Conservation (phyloP, 441 rosid species). For the Aleurites moluccanus region DNA sequence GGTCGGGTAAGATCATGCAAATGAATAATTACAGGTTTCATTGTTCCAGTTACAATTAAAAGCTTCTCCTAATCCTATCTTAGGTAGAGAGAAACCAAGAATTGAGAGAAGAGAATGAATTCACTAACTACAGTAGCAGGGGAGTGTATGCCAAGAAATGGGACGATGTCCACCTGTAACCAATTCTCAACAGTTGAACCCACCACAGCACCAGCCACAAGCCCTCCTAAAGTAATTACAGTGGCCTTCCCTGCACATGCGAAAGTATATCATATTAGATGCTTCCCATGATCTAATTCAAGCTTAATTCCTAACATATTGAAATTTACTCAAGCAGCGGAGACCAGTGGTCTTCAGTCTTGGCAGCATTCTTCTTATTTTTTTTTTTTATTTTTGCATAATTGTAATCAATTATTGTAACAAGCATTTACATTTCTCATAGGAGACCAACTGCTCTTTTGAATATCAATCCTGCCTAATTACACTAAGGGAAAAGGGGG, state of each 20-base stretch:
- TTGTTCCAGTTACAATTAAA: slow-evolving; percentile 18
- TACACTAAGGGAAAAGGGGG: neutral
- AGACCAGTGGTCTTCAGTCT: neutral
- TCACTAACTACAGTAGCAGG: slow-evolving; percentile 89
- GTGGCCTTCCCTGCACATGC: slow-evolving; percentile 76
- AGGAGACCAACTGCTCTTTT: neutral
- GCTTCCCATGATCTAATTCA: neutral
- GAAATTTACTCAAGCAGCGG: neutral
- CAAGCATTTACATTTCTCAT: neutral
- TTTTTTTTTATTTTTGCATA: neutral
- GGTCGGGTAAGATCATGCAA: slow-evolving; percentile 43
- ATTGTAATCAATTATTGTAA: neutral
- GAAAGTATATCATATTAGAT: slow-evolving; percentile 15
- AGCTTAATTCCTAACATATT: slow-evolving; percentile 9
- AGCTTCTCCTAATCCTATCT: slow-evolving; percentile 43
- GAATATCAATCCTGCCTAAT: neutral
- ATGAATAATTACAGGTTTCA: slow-evolving; percentile 47
- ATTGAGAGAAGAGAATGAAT: slow-evolving; percentile 79
- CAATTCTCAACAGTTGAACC: slow-evolving; percentile 88
- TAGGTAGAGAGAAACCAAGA: slow-evolving; percentile 78
- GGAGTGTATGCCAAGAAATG: slow-evolving; percentile 78
- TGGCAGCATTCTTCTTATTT: neutral
- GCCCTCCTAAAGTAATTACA: slow-evolving; percentile 74
- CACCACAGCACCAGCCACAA: slow-evolving; percentile 86
- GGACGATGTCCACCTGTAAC: slow-evolving; percentile 95